Percentiles rank a stretch among this genome's conserved stretches.
These are phyloP conservation scores for Phytopythium boreale DNA, from an alignment of 352 stramenopile species.

Conservation along the genomic window DNA sequence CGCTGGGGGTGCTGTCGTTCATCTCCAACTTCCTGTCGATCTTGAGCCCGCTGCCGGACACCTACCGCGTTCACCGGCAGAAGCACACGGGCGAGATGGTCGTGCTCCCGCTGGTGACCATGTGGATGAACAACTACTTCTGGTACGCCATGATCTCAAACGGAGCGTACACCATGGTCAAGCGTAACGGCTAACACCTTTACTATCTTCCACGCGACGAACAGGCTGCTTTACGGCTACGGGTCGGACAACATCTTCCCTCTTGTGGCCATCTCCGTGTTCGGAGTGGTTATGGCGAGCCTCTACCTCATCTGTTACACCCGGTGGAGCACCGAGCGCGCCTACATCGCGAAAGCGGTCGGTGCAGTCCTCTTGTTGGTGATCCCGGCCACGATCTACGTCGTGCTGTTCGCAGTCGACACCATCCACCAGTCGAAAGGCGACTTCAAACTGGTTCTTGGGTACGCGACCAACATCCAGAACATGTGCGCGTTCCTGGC, in stretches of 20 bases:
- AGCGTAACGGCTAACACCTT: not conserved
- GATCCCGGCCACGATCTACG: not conserved
- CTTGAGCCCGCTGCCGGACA: constrained; percentile 28
- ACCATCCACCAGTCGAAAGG: not conserved
- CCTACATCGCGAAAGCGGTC: not conserved
- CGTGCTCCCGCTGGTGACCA: constrained; percentile 37
- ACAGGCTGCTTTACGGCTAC: not conserved
- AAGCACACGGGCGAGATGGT: constrained; percentile 24
- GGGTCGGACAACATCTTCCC: not conserved
- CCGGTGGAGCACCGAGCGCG: constrained; percentile 1
- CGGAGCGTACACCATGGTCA: not conserved
- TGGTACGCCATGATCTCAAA: constrained; percentile 13
- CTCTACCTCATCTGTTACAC: not conserved
- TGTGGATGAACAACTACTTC: constrained; percentile 40
- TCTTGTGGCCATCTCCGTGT: not conserved
- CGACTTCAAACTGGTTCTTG: constrained; percentile 1
- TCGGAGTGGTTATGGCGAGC: not conserved
- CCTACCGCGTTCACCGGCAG: constrained; percentile 19
- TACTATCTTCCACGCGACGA: not conserved
- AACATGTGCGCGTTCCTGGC: constrained; percentile 3
- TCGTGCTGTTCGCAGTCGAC: not conserved
- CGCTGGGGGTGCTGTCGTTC: constrained; percentile 15
- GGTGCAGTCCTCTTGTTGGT: not conserved
- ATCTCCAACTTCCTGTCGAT: constrained; percentile 24
- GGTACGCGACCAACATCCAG: constrained; percentile 4